These are phyloP conservation scores for button mushroom (Agaricus bisporus) DNA, from an alignment of 768 basidiomycete species.

Conservation along the genomic window DNA sequence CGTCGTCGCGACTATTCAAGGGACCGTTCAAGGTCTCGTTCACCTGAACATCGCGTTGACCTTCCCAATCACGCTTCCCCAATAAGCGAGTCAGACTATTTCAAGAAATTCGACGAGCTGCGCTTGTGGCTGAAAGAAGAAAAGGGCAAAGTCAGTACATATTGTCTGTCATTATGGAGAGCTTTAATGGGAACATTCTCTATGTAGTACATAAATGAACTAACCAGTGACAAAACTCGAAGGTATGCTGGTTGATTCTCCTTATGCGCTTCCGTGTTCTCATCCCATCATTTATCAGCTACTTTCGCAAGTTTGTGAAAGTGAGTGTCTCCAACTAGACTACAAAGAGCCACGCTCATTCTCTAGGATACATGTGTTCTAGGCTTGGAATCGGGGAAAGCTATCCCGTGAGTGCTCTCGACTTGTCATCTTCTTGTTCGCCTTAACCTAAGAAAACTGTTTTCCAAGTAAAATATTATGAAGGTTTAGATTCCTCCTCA, in stretches of 20 bases:
- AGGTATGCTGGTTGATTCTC: slow-evolving; percentile 37
- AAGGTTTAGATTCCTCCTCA: slow-evolving; percentile 50
- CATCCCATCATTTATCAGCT: slow-evolving; percentile 41
- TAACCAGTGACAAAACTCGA: slow-evolving; percentile 76
- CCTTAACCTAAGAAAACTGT: background rate
- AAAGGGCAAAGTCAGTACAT: slow-evolving; percentile 34
- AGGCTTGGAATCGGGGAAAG: slow-evolving; percentile 82
- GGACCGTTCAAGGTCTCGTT: slow-evolving; percentile 34
- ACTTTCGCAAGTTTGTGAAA: slow-evolving; percentile 92
- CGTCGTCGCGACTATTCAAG: slow-evolving; percentile 19
- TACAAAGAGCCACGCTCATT: slow-evolving; percentile 3
- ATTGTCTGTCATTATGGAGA: background rate
- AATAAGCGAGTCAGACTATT: slow-evolving; percentile 84
- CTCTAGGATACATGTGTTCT: slow-evolving; percentile 2
- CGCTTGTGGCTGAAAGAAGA: slow-evolving; percentile 78
- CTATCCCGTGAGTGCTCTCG: slow-evolving; percentile 45
- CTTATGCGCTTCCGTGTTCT: slow-evolving; percentile 15
- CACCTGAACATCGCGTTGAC: slow-evolving; percentile 34
- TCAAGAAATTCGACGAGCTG: slow-evolving; percentile 84
- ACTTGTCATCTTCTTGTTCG: background rate
- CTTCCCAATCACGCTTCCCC: slow-evolving; percentile 53
- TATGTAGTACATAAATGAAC: slow-evolving; percentile 75
- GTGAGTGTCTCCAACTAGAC: slow-evolving; percentile 26
- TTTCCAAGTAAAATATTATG: slow-evolving; percentile 29
- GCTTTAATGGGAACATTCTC: background rate